These are phyloP conservation scores for Phyllosticta ampelicida DNA, from an alignment of 2,329 filamentous ascomycete species.

Conservation along the genomic window DNA sequence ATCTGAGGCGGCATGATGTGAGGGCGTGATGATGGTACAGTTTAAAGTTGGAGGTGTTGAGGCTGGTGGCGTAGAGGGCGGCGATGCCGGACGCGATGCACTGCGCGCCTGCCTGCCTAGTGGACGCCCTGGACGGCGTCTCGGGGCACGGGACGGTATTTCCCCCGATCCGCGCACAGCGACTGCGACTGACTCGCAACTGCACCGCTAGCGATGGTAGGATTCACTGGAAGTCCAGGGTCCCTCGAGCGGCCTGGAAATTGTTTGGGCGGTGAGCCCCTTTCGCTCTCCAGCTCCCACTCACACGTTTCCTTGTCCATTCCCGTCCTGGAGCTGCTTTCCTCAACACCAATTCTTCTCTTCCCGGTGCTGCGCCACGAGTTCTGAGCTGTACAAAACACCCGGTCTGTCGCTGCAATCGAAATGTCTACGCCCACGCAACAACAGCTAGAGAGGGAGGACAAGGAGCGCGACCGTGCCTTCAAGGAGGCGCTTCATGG, in stretches of 20 bases:
- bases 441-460: constrained; percentile 59
- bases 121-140: background rate
- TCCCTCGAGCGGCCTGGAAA: background rate
- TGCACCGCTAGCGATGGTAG: background rate
- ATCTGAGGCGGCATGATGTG: constrained; percentile 72
- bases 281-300: background rate
- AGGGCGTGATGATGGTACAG: background rate
- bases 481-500: constrained; percentile 87
- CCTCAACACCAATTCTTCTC: background rate
- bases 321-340: background rate
- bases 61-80: background rate
- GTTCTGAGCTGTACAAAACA: background rate
- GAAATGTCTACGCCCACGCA: background rate
- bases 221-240: background rate
- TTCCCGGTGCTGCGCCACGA: background rate
- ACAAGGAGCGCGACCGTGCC: constrained; percentile 74
- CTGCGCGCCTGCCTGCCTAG: background rate
- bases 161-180: background rate
- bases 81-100: background rate
- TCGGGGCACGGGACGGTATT: background rate
- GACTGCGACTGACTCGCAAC: background rate
- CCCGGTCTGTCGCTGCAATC: background rate
- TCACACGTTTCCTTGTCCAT: background rate
- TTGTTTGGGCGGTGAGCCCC: background rate
- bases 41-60: background rate